Base-by-base conservation (phyloP, 129 eudicot species). In the Ambrosia trifida region DNA sequence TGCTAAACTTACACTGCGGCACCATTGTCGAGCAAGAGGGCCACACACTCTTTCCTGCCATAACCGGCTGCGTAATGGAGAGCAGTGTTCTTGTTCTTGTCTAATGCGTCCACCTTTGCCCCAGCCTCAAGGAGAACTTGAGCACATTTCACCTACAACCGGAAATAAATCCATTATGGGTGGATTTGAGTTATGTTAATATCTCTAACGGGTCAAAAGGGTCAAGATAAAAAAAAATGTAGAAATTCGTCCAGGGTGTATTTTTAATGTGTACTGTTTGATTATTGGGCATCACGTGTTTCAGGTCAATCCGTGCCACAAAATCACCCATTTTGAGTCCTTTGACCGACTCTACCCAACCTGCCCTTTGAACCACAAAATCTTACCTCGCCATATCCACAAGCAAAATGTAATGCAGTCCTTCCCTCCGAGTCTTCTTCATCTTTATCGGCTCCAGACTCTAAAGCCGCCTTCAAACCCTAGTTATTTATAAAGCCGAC, bases 41-140 rank as follows among this genome's bases (percentile, higher is more conserved):
- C 87, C 2, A 94, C 98, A 56, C 98, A 94, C 59, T 94, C 98
- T 78, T 94, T 94, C 79, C 91, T 83, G 57, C 98, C 98, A 68
- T 94, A 94, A 62, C 98, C 98, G 74, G 98, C 96, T 45, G 98
- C 98, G 75, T 94, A 94, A 72, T 94, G 98, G 72, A 94, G 98
- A 30, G 98, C 95, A 4, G 96, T 94, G 83, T 94, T 94, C 84
- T 94, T 94, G 76, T 94, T 94, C 72, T 89, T 94, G 77, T 94
- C 98, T 74, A 94, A 72, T 16, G 95, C 96, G 80, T 94, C 98
- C 74, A 94, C 98, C 83, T 87, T 89, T 10, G 95, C 98, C 24
- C 98, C 96, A 69, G 98, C 98, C 78, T 87, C 98, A 35, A 94
- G 76, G 30, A 94, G 98, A 47, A 83, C 81, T 74, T 85, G 92